A percentile compares a stretch with the other conserved stretches of the same genome.
phyloP scores from a whole-genome alignment of 1,139 yeast species.

The Nematodospora anomalae region DNA sequence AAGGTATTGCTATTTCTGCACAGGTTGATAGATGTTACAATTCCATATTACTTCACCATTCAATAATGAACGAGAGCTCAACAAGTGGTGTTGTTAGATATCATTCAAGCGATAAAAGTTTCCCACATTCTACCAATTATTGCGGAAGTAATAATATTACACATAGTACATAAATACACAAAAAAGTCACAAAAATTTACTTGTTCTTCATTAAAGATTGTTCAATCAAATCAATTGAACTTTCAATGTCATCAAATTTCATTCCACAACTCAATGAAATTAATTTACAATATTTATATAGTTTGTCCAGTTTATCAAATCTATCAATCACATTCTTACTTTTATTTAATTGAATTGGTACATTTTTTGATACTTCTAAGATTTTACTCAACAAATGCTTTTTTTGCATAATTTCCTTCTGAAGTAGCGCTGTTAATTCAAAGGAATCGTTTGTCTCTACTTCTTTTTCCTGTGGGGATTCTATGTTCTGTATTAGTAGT shows the following conservation, averaged over 20 bases:
- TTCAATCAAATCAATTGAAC: slow-evolving; percentile 45
- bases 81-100: no score
- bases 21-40: no score
- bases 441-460: slow-evolving; percentile 4
- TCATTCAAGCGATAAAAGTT: no score
- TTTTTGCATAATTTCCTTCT: slow-evolving; percentile 24
- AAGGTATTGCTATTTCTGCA: no score
- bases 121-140: no score
- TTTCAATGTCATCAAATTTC: slow-evolving; percentile 43
- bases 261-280: slow-evolving; percentile 48
- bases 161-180: not conserved
- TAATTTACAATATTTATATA: slow-evolving; percentile 44
- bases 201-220: slow-evolving; percentile 25
- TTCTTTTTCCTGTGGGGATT: slow-evolving; percentile 2
- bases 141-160: no score
- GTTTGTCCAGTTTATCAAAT: slow-evolving; percentile 22
- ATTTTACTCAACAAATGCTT: slow-evolving; percentile 19
- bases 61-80: no score
- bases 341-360: slow-evolving; percentile 18
- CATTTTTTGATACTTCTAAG: slow-evolving; percentile 12
- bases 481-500: not conserved
- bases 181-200: not conserved
- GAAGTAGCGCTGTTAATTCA: slow-evolving; percentile 7
- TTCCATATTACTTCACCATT: no score
- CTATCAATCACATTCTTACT: not conserved